Evolutionary conservation across 176 grass and related monocot genomes (phyloP).

Genomic region (Oryza longistaminata): DNA sequence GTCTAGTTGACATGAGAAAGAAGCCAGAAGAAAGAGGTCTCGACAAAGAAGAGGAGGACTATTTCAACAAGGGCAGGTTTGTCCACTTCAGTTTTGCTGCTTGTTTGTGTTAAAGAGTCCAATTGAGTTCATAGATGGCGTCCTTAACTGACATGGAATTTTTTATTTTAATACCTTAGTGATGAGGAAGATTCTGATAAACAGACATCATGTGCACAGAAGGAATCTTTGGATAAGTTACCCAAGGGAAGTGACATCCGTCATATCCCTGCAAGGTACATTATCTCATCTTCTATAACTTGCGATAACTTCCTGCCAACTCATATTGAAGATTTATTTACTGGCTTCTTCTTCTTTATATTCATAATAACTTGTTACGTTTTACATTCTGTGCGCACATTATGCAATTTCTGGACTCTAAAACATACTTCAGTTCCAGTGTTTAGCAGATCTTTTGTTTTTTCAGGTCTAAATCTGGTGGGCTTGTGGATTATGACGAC

Average conservation of each 20-base stretch:
- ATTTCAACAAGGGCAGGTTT: constrained; percentile 79
- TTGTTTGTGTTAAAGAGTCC: constrained; percentile 30
- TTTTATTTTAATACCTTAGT: constrained; percentile 41
- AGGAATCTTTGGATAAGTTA: constrained; percentile 42
- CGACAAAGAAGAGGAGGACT: constrained; percentile 77
- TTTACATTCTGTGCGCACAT: constrained; percentile 17
- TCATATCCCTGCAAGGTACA: constrained; percentile 52
- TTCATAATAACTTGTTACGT: neutral
- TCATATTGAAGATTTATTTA: constrained; percentile 13
- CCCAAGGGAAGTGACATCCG: constrained; percentile 47
- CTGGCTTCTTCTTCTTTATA: constrained; percentile 14
- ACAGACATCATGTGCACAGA: constrained; percentile 22
- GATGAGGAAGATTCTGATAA: constrained; percentile 66
- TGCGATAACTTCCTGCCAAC: neutral
- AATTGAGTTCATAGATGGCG: constrained; percentile 25
- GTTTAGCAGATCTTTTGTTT: constrained; percentile 34
- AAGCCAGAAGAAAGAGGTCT: constrained; percentile 59
- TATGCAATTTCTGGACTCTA: constrained; percentile 29
- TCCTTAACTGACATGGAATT: constrained; percentile 18
- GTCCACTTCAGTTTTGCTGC: constrained; percentile 36
- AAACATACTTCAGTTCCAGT: constrained; percentile 3
- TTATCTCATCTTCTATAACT: constrained; percentile 35
- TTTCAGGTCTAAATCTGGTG: constrained; percentile 57
- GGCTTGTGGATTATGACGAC: constrained; percentile 56
- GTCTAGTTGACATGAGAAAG: constrained; percentile 51